Conservation (phyloP, 345 rosid species). For the Arabidopsis arenosa region DNA sequence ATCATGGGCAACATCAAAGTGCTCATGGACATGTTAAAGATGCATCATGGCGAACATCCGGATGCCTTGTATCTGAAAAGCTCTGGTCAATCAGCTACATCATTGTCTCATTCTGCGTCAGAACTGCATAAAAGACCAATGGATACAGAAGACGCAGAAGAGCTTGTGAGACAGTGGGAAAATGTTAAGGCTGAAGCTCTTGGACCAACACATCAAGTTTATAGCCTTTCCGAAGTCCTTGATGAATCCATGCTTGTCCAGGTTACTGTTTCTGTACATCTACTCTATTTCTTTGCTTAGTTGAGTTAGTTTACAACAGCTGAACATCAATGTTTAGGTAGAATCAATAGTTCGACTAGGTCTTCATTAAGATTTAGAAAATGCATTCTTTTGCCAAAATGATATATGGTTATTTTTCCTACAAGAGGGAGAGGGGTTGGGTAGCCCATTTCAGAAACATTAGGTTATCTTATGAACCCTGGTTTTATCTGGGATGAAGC, state of each 20-base stretch:
- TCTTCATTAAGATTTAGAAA: neutral
- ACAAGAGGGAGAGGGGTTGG: neutral
- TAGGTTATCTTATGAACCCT: conserved; percentile 6
- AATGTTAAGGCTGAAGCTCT: conserved; percentile 87
- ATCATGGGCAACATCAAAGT: conserved; percentile 53
- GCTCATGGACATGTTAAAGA: conserved; percentile 54
- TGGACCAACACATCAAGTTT: conserved; percentile 72
- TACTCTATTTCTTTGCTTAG: conserved; percentile 22
- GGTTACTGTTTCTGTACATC: conserved; percentile 51
- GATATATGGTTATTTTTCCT: conserved; percentile 3
- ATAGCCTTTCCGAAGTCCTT: conserved; percentile 73
- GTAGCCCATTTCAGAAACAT: conserved; percentile 19
- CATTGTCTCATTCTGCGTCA: conserved; percentile 50
- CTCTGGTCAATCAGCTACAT: conserved; percentile 52
- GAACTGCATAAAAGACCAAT: conserved; percentile 60
- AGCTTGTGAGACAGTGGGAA: conserved; percentile 92
- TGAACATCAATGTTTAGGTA: neutral
- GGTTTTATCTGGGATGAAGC: neutral
- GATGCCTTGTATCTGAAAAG: conserved; percentile 47
- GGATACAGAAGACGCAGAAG: conserved; percentile 89
- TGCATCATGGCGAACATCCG: conserved; percentile 48
- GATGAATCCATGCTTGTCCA: conserved; percentile 91
- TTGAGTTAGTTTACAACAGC: conserved; percentile 2
- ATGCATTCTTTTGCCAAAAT: conserved; percentile 2
- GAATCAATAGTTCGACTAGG: conserved; percentile 4